Base-by-base conservation (phyloP, 1,284 basidiomycete species). In the Moniliella sp. region DNA sequence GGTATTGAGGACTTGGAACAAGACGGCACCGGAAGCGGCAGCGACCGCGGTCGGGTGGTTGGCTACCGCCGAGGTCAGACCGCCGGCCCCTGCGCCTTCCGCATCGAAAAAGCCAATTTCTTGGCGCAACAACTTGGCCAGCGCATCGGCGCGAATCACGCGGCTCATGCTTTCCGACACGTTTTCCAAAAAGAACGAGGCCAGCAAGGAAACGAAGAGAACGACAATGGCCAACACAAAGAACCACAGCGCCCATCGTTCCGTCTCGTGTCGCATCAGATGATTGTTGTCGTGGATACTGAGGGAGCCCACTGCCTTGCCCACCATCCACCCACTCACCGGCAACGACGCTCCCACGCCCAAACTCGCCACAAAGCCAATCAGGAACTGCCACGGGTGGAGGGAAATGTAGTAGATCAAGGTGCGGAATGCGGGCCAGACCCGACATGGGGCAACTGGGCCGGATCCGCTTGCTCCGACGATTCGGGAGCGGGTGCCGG, bases 11-110 rank as follows among this genome's bases (percentile, higher is more conserved):
- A 64, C 33, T 36, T 64, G 61, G 5, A 51, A 49, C 15, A 61
- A 42, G n/a, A 65, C 52, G 7, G 64, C 37, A 15, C 63, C 64
- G 11, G 61, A 45, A 7, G 61, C 53, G 4, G 43, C 45, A 4
- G 59, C 61, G 11, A 65, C 53, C 25, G 61, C 58, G 11, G 49
- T 31, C 0, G 64, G 56, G 31, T 63, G 53, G 13, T 40, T 47
- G 8, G 56, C 48, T 4, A 62, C 48, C 4, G 55, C 52, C 5
- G 63, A 50, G n/a, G 62, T 62, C 29, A 66, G 54, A 8, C 49
- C 50, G 4, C 64, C 64, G 18, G 54, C 48, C 0, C 53, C 55
- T 10, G 59, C 48, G n/a, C 57, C 47, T 17, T 54, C 50, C 2
- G 40, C 28, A 23, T 58, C 55, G 31, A 58, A 58, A 30, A 47